Percentiles rank a stretch among this genome's conserved stretches.
phyloP scores from a whole-genome alignment of 2,329 filamentous ascomycete species.

The Tolypocladium tropicale region DNA sequence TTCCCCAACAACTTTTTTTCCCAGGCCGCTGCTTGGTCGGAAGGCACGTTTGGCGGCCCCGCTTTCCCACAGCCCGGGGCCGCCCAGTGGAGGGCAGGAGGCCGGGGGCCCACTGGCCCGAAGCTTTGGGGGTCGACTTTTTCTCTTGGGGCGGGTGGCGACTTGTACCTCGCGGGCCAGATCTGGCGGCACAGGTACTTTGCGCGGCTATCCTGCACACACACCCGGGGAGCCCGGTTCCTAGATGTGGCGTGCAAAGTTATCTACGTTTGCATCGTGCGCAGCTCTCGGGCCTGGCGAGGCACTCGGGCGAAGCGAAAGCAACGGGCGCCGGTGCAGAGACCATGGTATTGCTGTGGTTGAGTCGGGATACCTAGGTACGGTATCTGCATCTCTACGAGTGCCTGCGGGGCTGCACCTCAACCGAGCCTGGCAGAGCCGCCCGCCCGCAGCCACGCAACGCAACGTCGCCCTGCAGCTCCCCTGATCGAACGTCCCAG shows the following conservation, averaged over 20 bases:
- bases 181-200: not conserved
- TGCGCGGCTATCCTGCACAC: no score
- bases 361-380: no score
- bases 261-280: not conserved
- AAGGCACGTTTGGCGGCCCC: not conserved
- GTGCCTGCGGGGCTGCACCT: not conserved
- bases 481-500: not conserved
- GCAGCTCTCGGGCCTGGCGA: not conserved
- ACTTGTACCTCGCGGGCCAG: not conserved
- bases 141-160: not conserved
- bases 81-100: not conserved
- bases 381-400: no score
- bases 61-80: not conserved
- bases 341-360: no score
- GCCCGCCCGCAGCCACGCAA: not conserved
- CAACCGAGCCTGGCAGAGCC: not conserved
- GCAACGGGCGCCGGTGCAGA: not conserved
- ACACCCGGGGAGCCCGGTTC: not conserved
- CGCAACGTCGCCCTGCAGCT: not conserved
- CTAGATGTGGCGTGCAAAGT: not conserved
- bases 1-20: not conserved
- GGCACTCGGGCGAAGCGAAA: no score
- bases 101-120: not conserved
- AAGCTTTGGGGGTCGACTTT: not conserved
- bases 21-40: not conserved